These are phyloP conservation scores for Neolentinus lepideus DNA, from an alignment of 1,284 basidiomycete species.

Conservation along the genomic window DNA sequence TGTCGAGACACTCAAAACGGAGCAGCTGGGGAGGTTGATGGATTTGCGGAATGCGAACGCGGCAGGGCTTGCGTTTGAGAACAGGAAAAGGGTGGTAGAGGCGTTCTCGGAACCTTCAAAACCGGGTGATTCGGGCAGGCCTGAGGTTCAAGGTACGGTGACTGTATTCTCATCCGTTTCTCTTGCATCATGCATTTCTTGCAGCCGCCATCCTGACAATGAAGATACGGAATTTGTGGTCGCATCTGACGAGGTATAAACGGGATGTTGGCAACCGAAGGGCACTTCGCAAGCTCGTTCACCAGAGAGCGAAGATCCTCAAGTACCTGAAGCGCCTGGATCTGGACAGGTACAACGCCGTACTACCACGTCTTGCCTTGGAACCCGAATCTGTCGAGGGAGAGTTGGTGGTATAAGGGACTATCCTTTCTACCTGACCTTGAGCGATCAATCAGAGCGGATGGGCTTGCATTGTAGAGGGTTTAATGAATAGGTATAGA, in stretches of 20 bases:
- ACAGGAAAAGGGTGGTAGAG: constrained; percentile 71
- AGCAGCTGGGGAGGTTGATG: constrained; percentile 61
- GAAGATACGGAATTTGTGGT: constrained; percentile 78
- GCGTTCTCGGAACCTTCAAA: constrained; percentile 71
- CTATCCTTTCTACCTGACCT: neutral
- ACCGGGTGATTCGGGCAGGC: constrained; percentile 72
- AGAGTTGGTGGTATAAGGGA: constrained; percentile 58
- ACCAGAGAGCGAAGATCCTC: constrained; percentile 79
- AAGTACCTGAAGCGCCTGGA: constrained; percentile 71
- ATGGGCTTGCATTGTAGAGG: too few species aligned
- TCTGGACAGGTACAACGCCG: constrained; percentile 65
- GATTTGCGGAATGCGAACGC: constrained; percentile 88
- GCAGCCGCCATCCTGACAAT: constrained; percentile 84
- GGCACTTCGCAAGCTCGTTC: constrained; percentile 68
- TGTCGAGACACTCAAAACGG: constrained; percentile 51
- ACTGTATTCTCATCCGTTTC: neutral
- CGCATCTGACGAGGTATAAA: constrained; percentile 62
- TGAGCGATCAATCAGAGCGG: too few species aligned
- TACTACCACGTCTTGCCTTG: constrained; percentile 73
- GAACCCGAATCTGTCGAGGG: constrained; percentile 83
- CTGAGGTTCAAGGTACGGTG: constrained; percentile 81
- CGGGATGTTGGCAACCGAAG: constrained; percentile 79
- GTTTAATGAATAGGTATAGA: too few species aligned
- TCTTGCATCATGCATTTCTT: constrained; percentile 3
- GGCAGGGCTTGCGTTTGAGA: constrained; percentile 79